Evolutionary conservation across 2,329 filamentous ascomycete species (phyloP).

Genomic region (Aphanoascus verrucosus): DNA sequence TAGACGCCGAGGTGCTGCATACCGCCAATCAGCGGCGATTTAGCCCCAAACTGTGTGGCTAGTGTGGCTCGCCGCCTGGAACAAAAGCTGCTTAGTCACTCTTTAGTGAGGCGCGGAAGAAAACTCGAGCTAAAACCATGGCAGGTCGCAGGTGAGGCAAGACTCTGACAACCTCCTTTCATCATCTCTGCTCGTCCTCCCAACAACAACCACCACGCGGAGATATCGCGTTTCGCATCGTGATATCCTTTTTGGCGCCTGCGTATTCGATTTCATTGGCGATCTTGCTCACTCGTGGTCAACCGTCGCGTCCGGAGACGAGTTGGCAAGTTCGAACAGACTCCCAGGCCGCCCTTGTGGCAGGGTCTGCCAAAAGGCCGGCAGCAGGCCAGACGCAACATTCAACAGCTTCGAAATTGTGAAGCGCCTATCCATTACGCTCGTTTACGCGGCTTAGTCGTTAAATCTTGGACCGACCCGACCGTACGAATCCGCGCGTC

Average conservation of each 20-base stretch:
- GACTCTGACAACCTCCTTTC: constrained; percentile 33
- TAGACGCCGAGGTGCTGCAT: not conserved
- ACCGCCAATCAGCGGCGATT: not conserved
- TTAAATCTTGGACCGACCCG: not conserved
- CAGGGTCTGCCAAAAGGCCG: constrained; percentile 40
- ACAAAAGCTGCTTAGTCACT: constrained; percentile 10
- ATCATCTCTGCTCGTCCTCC: constrained; percentile 27
- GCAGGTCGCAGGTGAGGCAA: constrained; percentile 33
- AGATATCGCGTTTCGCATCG: constrained; percentile 35
- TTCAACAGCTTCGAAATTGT: constrained; percentile 23
- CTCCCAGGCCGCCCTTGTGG: constrained; percentile 37
- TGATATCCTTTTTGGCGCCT: constrained; percentile 28
- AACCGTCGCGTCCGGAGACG: constrained; percentile 24
- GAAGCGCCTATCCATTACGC: constrained; percentile 3
- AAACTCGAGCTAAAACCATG: constrained; percentile 32
- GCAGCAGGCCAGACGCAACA: constrained; percentile 28
- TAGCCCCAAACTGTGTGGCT: not conserved
- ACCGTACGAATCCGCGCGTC: not conserved
- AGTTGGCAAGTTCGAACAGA: constrained; percentile 23
- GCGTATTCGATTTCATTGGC: constrained; percentile 21
- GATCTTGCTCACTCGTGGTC: constrained; percentile 22
- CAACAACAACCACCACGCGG: constrained; percentile 25
- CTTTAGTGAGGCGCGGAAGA: constrained; percentile 14
- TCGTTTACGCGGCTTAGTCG: not conserved
- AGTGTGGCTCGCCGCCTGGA: not conserved